Percentiles rank a stretch among this genome's conserved stretches.
These are phyloP conservation scores for Nidularia pulvinata DNA, from an alignment of 768 basidiomycete genomes.

Conservation along the genomic window DNA sequence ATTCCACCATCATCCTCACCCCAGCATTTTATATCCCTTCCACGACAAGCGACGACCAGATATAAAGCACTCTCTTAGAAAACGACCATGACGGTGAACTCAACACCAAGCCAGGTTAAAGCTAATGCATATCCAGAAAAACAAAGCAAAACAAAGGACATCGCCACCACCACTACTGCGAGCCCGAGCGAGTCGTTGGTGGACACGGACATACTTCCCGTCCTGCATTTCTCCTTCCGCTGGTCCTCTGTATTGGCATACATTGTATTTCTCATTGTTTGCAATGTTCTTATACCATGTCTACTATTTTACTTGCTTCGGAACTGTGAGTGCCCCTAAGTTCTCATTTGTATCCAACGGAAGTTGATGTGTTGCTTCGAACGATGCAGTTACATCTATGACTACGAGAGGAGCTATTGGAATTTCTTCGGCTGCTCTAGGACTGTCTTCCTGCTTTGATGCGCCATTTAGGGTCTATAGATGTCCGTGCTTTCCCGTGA, in stretches of 20 bases:
- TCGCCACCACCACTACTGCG: too few relatives aligned
- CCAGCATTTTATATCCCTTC: too few relatives aligned
- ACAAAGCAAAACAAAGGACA: too few relatives aligned
- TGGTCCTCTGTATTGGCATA: conserved; percentile 15
- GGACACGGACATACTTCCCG: conserved; percentile 4
- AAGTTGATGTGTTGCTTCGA: too few relatives aligned
- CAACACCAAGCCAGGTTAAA: too few relatives aligned
- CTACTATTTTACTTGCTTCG: conserved; percentile 23
- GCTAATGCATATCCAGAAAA: too few relatives aligned
- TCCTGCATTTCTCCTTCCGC: conserved; percentile 14
- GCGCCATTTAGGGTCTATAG: conserved; percentile 23
- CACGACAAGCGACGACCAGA: too few relatives aligned
- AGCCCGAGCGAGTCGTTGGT: too few relatives aligned
- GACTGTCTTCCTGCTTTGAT: conserved; percentile 27
- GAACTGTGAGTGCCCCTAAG: conserved; percentile 9
- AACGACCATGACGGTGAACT: too few relatives aligned
- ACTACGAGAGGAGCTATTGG: conserved; percentile 20
- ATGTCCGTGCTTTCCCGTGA: conserved; percentile 9
- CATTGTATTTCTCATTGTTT: conserved; percentile 19
- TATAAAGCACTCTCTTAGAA: too few relatives aligned
- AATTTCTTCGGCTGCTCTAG: conserved; percentile 22
- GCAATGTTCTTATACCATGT: conserved; percentile 22
- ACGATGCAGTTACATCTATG: conserved; percentile 14
- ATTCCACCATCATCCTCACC: too few relatives aligned
- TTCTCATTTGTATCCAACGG: not conserved